These are phyloP conservation scores for Carex arenaria DNA, from an alignment of 202 grass and related monocot species.

Conservation along the genomic window DNA sequence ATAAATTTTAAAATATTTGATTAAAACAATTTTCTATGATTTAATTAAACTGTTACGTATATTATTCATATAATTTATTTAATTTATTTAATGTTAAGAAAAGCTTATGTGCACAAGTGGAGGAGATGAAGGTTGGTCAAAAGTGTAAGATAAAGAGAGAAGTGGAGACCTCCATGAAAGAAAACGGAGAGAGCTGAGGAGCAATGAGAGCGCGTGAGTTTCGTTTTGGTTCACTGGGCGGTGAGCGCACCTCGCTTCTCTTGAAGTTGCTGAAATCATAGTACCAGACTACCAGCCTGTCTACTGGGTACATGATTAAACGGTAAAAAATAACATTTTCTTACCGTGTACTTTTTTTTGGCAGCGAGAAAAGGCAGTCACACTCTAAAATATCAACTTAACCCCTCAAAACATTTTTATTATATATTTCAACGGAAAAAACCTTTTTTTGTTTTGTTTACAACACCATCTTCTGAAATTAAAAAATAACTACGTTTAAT, in stretches of 20 bases:
- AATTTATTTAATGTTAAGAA: neutral
- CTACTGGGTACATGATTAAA: conserved; percentile 30
- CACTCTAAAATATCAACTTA: neutral
- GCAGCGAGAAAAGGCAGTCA: neutral
- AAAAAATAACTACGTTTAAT: neutral
- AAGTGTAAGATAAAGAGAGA: neutral
- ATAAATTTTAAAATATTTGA: neutral
- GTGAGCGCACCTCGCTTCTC: conserved; percentile 19
- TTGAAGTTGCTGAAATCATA: conserved; percentile 35
- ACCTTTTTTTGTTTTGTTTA: neutral
- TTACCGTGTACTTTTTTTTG: conserved; percentile 25
- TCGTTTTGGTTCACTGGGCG: conserved; percentile 8
- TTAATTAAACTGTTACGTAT: neutral
- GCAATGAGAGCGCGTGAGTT: neutral
- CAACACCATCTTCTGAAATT: neutral
- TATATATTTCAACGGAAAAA: neutral
- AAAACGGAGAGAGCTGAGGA: neutral
- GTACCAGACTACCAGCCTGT: conserved; percentile 31
- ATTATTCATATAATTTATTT: neutral
- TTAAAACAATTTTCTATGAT: neutral
- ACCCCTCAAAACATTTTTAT: conserved; percentile 1
- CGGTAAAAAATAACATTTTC: conserved; percentile 27
- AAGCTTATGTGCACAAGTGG: neutral
- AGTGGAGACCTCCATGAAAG: conserved; percentile 2
- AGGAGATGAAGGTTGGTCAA: too few relatives aligned